phyloP scores from a whole-genome alignment of 2,329 filamentous ascomycete genomes.

The Talaromyces verruculosus region DNA sequence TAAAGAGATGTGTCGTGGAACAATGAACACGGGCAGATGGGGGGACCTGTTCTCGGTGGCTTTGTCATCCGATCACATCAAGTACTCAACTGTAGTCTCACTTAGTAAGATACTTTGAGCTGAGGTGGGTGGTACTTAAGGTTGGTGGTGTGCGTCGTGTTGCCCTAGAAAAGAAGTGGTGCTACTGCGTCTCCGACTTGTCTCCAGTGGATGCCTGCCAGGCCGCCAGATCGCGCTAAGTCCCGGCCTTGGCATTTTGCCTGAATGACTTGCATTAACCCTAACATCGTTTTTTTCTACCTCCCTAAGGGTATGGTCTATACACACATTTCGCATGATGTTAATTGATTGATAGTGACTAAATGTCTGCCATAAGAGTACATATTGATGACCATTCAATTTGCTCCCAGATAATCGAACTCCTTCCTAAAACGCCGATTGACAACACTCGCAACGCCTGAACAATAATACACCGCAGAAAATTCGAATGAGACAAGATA shows the following conservation, averaged over 20 bases:
- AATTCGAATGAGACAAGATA: background rate
- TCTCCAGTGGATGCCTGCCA: background rate
- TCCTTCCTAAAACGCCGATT: background rate
- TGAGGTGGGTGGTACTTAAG: constrained; percentile 5
- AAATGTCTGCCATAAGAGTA: background rate
- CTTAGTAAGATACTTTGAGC: background rate
- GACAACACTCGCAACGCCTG: background rate
- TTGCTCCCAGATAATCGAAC: background rate
- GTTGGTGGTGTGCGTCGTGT: background rate
- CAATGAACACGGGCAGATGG: background rate
- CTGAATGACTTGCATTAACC: background rate
- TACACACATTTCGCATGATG: background rate
- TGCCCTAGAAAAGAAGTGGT: background rate
- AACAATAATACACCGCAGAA: background rate
- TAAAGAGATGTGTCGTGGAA: constrained; percentile 1
- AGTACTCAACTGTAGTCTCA: too few relatives aligned
- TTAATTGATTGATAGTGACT: background rate
- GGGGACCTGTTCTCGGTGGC: background rate
- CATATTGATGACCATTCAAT: background rate
- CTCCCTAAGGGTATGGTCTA: background rate
- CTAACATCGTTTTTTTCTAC: background rate
- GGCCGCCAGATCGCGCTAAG: background rate
- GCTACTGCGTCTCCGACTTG: background rate
- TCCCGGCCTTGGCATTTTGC: background rate
- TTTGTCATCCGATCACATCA: constrained; percentile 13